Conservation (phyloP, 805 yeast genomes). For the Isabelozyma rhagii region DNA sequence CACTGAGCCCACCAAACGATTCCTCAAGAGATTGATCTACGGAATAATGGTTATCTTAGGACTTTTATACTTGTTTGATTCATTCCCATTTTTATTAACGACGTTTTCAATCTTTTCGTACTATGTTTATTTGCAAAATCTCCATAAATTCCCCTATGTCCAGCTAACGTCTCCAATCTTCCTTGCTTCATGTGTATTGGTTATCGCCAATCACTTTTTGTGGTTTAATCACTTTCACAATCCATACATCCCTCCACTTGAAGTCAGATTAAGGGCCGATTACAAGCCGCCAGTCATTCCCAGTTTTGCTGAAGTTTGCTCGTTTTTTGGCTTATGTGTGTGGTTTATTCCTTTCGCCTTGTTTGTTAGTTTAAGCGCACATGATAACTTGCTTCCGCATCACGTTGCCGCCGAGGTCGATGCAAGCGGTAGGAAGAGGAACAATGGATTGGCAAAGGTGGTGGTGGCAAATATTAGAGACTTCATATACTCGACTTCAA, state of each 20-base stretch:
- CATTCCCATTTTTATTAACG: constrained; percentile 70
- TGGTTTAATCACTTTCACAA: constrained; percentile 87
- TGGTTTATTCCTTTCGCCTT: constrained; percentile 94
- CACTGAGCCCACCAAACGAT: constrained; percentile 74
- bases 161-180: constrained; percentile 70
- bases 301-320: constrained; percentile 84
- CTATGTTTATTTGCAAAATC: constrained; percentile 70
- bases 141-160: constrained; percentile 81
- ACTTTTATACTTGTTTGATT: constrained; percentile 67
- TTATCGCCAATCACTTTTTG: constrained; percentile 73
- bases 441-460: constrained; percentile 63
- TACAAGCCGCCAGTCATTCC: constrained; percentile 70
- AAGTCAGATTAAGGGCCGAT: constrained; percentile 53
- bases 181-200: constrained; percentile 66
- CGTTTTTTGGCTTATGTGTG: constrained; percentile 88
- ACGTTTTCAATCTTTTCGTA: constrained; percentile 70
- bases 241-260: constrained; percentile 68
- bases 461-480: constrained; percentile 54
- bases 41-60: constrained; percentile 53
- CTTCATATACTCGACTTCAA: constrained; percentile 41
- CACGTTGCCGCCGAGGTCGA: constrained; percentile 27
- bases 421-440: constrained; percentile 27
- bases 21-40: constrained; percentile 62
- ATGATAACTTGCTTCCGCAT: constrained; percentile 81
- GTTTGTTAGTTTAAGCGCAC: constrained; percentile 88